Base-by-base conservation (phyloP, 176 grass and related monocot genomes). In the Carex littledalei region DNA sequence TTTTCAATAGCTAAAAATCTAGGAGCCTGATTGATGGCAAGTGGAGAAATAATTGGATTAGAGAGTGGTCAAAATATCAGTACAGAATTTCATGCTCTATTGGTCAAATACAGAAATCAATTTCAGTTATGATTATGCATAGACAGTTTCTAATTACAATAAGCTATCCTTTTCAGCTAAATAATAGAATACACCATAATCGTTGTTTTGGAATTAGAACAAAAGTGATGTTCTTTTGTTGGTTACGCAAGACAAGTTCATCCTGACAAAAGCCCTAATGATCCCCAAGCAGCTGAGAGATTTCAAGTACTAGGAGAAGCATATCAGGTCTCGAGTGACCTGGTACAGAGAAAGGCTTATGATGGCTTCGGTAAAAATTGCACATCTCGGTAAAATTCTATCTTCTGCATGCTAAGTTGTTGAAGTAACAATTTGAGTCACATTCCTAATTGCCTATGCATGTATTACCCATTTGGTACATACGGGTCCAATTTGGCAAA, bases 261-360 rank as follows among this genome's bases (percentile, higher is more conserved):
- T 84, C 34, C 34, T 35, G 0, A 35, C 3, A 95, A 95, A 71
- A 92, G 92, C 78, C 89, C 80, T 22, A 89, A 89, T 61, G 91
- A 92, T 32, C 91, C 89, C 29, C 87, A 92, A 37, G 89, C 93
- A n/a, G 89, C 87, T 18, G 87, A 95, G 56, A 91, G 92, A 70
- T 93, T 93, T 81, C 91, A 95, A 91, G 89, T 93, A 81, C 86
- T 98, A 64, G 95, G 95, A 84, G 95, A 98, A 91, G 93, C 34
- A 35, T 35, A 35, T 35, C 0, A 95, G 85, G 89, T 95, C 14
- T 67, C 95, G 73, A 92, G 93, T 73, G 93, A 95, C 64, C 90
- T 89, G 29, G 65, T 92, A 56, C 93, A 99, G 84, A 99, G 91
- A 87, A 99, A 89, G 81, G 88, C 89, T 73, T 41, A 6, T 41